Evolutionary conservation across 2,329 filamentous ascomycete species (phyloP), one percentile per base, ranked within the genome.

Genomic region (Pyrenochaeta sp.): DNA sequence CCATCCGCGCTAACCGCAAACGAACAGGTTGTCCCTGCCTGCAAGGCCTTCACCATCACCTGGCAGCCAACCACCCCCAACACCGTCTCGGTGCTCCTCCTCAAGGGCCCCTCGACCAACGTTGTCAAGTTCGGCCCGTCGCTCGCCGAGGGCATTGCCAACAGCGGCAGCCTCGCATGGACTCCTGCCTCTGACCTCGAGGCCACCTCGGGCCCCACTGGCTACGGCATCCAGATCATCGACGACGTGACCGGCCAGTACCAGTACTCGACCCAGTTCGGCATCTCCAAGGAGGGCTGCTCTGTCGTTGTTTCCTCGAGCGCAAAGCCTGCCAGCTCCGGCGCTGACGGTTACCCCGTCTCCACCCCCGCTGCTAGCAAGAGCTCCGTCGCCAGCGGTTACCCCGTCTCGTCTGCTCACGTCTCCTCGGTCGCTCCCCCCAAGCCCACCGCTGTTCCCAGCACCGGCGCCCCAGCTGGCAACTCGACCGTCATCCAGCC

Each of bases 221-320:
- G 79, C 74, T 88, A 87, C 75, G 86, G 85, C 56, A 77, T 88
- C 68, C 79, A 87, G 71, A 74, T 89, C 64, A 83, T 88, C 62
- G 84, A 83, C 60, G 83, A 87, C 67, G 77, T 78, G 44, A 84
- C 79, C 58, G 83, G 85, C 69, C 75, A 82, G 68, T 88, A 85
- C 81, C 85, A 88, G 66, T 75, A 72, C 66, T 83, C 81, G 37
- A 83, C 83, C 53, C 85, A 87, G 73, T 87, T 87, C 77, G 85
- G 85, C 65, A 80, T 88, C 76, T 78, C 76, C 56, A 82, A 82
- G 68, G 61, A 69, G 40, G 54, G 71, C 48, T 75, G 64, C 61
- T 32, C 50, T 33, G 55, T 37, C 42, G 46, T 48, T 17, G 55
- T 46, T 45, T 56, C 66, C 23, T 70, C 69, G 43, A 57, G 63